These are phyloP conservation scores for Macadamia integrifolia DNA, from an alignment of 164 flowering plant species.

Conservation along the genomic window DNA sequence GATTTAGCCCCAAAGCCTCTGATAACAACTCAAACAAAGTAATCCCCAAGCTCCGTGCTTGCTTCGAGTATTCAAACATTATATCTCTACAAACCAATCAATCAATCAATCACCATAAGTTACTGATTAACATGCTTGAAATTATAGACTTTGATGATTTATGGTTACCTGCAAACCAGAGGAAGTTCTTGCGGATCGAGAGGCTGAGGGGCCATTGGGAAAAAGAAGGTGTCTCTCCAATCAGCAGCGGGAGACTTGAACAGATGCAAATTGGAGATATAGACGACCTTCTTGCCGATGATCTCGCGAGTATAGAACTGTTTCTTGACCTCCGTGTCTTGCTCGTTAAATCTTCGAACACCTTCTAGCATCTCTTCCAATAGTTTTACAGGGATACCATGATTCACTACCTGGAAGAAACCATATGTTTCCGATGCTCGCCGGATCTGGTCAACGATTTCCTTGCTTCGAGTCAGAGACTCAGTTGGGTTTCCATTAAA, in stretches of 20 bases:
- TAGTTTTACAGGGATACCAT: constrained; percentile 12
- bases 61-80: constrained; percentile 15
- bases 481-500: too few species aligned
- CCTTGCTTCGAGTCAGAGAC: not conserved
- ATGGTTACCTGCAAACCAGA: constrained; percentile 24
- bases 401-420: constrained; percentile 23
- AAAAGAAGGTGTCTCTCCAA: constrained; percentile 35
- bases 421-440: constrained; percentile 19
- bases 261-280: constrained; percentile 26
- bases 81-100: constrained; percentile 19
- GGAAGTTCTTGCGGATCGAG: constrained; percentile 27
- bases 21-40: constrained; percentile 24
- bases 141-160: too few species aligned
- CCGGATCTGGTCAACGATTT: constrained; percentile 9
- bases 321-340: constrained; percentile 26
- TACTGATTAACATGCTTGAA: too few species aligned
- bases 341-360: constrained; percentile 12
- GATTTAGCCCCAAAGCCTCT: constrained; percentile 22
- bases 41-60: constrained; percentile 12
- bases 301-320: constrained; percentile 28
- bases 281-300: constrained; percentile 9
- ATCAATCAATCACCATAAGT: too few species aligned
- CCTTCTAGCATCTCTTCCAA: constrained; percentile 16
- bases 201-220: constrained; percentile 14
- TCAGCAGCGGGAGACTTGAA: constrained; percentile 14